Conservation (phyloP, 1,284 basidiomycete species). For the Xerocomus amazonicus region DNA sequence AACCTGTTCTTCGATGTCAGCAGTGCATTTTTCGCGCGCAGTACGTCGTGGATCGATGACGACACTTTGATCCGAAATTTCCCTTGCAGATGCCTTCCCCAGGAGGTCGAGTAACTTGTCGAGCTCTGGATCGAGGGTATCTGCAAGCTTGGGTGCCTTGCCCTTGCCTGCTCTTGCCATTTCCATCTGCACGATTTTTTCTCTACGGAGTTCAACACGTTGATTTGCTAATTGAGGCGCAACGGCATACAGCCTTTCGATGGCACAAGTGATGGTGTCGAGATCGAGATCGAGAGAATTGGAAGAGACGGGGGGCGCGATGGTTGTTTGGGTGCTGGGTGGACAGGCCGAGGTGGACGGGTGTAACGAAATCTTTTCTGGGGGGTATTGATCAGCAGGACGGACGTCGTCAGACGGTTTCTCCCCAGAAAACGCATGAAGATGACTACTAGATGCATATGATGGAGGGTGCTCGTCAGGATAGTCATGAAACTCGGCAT, state of each 20-base stretch:
- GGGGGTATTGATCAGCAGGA: constrained; percentile 14
- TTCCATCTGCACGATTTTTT: constrained; percentile 65
- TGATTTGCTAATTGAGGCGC: constrained; percentile 85
- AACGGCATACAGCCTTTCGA: constrained; percentile 78
- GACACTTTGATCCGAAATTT: constrained; percentile 65
- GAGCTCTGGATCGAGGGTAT: constrained; percentile 48
- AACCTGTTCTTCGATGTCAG: constrained; percentile 61
- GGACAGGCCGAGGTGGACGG: background rate
- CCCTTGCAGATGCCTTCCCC: constrained; percentile 65
- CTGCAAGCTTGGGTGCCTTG: constrained; percentile 30
- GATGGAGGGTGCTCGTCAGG: constrained; percentile 51
- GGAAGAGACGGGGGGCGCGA: constrained; percentile 49
- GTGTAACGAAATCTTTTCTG: constrained; percentile 20
- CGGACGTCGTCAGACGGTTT: background rate
- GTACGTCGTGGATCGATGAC: constrained; percentile 58
- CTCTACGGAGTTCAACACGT: constrained; percentile 73
- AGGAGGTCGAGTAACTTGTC: constrained; percentile 70
- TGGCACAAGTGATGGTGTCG: constrained; percentile 78
- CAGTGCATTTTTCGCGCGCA: constrained; percentile 45
- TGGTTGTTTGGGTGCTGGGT: constrained; percentile 14
- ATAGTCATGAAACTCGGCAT: constrained; percentile 39
- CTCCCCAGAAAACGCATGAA: constrained; percentile 36
- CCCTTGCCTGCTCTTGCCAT: constrained; percentile 50
- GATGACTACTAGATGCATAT: constrained; percentile 41
- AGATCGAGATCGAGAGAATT: constrained; percentile 83